Evolutionary conservation across 345 rosid species (phyloP).

Genomic region (Nephelium lappaceum): DNA sequence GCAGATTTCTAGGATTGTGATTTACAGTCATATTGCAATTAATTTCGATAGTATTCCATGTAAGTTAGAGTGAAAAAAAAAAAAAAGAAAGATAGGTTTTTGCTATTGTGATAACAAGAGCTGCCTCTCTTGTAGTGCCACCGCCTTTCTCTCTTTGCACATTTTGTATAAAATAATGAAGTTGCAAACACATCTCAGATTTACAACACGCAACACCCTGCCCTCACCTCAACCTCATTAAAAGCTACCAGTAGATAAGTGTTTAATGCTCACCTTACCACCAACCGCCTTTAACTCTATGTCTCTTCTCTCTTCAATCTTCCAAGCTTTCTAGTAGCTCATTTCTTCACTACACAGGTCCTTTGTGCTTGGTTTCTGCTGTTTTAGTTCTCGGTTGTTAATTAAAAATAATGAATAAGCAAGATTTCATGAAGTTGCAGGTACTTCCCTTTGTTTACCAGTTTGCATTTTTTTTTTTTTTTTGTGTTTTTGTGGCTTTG

Average conservation of each 20-base stretch:
- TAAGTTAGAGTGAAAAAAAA: no score
- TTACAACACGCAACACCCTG: no score
- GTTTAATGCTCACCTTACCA: conserved; percentile 3
- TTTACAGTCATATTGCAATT: no score
- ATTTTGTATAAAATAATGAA: background rate
- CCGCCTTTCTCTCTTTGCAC: background rate
- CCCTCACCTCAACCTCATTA: background rate
- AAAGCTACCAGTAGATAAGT: conserved; percentile 5
- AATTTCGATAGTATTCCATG: no score
- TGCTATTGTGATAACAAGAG: background rate
- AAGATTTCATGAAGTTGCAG: conserved; percentile 26
- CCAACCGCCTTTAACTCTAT: conserved; percentile 12
- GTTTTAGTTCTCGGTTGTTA: background rate
- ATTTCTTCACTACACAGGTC: background rate
- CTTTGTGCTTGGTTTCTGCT: no score
- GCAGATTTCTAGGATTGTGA: no score
- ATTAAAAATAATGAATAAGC: conserved; percentile 12
- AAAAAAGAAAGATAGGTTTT: no score
- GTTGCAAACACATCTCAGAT: background rate
- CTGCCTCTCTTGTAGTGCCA: background rate
- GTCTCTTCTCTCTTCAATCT: background rate
- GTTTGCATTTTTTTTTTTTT: background rate
- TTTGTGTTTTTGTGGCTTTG: background rate
- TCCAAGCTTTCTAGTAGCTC: background rate
- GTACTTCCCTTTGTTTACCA: background rate